These are phyloP conservation scores for Fusarium sp. DNA, from an alignment of 2,329 filamentous ascomycete genomes.

Conservation along the genomic window DNA sequence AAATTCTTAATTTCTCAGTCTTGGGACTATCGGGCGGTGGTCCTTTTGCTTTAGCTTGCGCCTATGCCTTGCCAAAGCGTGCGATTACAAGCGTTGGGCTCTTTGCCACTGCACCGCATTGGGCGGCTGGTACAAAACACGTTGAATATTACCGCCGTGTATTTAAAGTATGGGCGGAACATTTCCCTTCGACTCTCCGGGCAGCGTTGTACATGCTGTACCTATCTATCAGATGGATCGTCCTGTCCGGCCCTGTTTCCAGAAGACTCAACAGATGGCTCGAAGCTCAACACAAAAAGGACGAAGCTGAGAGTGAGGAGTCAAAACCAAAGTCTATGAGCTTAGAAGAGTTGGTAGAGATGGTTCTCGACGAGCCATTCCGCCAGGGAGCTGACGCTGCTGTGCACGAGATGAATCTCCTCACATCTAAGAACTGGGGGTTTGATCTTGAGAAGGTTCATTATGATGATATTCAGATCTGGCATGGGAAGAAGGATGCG, in stretches of 20 bases:
- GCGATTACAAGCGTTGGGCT: slow-evolving; percentile 50
- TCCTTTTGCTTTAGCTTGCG: slow-evolving; percentile 50
- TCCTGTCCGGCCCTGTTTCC: neutral
- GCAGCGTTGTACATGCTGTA: slow-evolving; percentile 7
- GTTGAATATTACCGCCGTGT: slow-evolving; percentile 41
- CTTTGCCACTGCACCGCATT: slow-evolving; percentile 49
- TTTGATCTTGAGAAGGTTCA: slow-evolving; percentile 45
- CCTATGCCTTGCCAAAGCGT: slow-evolving; percentile 40
- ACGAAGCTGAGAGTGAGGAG: neutral
- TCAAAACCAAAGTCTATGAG: slow-evolving; percentile 21
- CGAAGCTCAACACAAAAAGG: slow-evolving; percentile 3
- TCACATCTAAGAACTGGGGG: slow-evolving; percentile 44
- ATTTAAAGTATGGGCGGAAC: slow-evolving; percentile 23
- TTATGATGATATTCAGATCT: slow-evolving; percentile 43
- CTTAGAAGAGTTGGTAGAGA: slow-evolving; percentile 34
- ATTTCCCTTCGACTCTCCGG: slow-evolving; percentile 40
- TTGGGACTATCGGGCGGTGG: slow-evolving; percentile 50
- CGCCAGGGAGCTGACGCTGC: slow-evolving; percentile 39
- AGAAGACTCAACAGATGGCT: slow-evolving; percentile 25
- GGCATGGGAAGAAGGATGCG: slow-evolving; percentile 47
- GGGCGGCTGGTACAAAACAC: slow-evolving; percentile 45
- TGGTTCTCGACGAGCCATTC: slow-evolving; percentile 46
- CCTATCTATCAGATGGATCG: slow-evolving; percentile 11
- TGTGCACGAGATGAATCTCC: slow-evolving; percentile 45
- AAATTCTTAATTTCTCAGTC: slow-evolving; percentile 45